Conservation (phyloP, 2,329 filamentous ascomycete genomes). For the Sarocladium oryzae region DNA sequence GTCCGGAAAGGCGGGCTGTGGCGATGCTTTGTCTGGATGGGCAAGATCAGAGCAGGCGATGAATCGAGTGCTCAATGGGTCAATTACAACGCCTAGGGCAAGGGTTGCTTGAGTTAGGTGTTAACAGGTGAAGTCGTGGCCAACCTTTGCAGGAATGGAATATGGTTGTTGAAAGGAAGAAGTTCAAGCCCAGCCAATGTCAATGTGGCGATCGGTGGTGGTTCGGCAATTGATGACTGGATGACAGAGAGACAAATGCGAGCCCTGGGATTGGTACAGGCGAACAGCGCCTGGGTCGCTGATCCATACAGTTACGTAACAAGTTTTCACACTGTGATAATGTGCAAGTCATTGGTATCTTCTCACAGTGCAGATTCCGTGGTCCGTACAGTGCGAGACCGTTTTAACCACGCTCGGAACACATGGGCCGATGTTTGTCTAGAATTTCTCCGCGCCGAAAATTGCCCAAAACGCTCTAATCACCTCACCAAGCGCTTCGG, state of each 20-base stretch:
- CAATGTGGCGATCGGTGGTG: too few species aligned
- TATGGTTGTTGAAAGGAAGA: not conserved
- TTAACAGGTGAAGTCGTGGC: not conserved
- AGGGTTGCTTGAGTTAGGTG: not conserved
- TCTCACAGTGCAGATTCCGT: not conserved
- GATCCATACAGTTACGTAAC: not conserved
- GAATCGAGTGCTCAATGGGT: not conserved
- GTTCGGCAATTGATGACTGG: slow-evolving; percentile 7
- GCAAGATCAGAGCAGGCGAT: not conserved
- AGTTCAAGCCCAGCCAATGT: not conserved
- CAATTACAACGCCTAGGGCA: not conserved
- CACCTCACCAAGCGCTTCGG: not conserved
- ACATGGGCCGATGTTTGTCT: not conserved
- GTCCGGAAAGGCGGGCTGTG: not conserved
- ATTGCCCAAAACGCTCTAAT: slow-evolving; percentile 2
- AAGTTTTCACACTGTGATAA: not conserved
- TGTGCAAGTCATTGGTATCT: too few species aligned
- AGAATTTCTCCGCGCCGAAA: slow-evolving; percentile 4
- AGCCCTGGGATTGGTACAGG: slow-evolving; percentile 4
- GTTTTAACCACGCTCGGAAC: not conserved
- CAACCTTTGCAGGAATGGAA: not conserved
- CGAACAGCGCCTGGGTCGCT: not conserved
- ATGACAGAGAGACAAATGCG: slow-evolving; percentile 9
- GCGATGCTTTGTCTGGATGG: not conserved
- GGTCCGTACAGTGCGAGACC: not conserved